Conservation (phyloP, 2,329 filamentous ascomycete genomes). For the Scleromitrula shiraiana region DNA sequence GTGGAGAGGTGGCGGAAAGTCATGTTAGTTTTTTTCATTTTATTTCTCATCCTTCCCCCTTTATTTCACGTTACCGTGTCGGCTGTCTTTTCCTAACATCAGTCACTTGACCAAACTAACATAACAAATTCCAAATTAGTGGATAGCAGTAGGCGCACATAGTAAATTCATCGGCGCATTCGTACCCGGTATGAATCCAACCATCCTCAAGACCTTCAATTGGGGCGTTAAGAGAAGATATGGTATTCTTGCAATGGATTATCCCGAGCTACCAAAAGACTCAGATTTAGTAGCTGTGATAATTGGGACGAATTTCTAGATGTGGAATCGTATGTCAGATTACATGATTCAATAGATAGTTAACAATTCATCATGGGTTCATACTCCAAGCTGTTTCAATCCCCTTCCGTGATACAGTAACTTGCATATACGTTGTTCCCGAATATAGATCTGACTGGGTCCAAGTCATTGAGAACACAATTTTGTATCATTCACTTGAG, state of each 20-base stretch:
- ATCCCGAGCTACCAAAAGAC: constrained; percentile 27
- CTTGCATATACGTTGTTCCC: too few relatives aligned
- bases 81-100: too few relatives aligned
- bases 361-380: too few relatives aligned
- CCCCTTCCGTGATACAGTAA: too few relatives aligned
- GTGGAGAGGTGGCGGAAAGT: constrained; percentile 34
- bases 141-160: constrained; percentile 38
- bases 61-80: not conserved
- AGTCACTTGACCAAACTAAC: too few relatives aligned
- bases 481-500: too few relatives aligned
- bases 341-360: too few relatives aligned
- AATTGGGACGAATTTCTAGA: constrained; percentile 34
- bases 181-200: constrained; percentile 37
- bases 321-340: too few relatives aligned
- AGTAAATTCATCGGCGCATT: constrained; percentile 33
- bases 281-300: constrained; percentile 34
- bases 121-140: constrained; percentile 11
- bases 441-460: too few relatives aligned
- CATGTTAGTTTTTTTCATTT: constrained; percentile 19
- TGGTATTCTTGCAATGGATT: constrained; percentile 24
- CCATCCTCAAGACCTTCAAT: constrained; percentile 29
- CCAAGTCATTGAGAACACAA: too few relatives aligned
- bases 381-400: too few relatives aligned
- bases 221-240: constrained; percentile 22
- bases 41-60: not conserved